Base-by-base conservation (phyloP, 2,329 filamentous ascomycete genomes). In the Dactylellina leptospora region DNA sequence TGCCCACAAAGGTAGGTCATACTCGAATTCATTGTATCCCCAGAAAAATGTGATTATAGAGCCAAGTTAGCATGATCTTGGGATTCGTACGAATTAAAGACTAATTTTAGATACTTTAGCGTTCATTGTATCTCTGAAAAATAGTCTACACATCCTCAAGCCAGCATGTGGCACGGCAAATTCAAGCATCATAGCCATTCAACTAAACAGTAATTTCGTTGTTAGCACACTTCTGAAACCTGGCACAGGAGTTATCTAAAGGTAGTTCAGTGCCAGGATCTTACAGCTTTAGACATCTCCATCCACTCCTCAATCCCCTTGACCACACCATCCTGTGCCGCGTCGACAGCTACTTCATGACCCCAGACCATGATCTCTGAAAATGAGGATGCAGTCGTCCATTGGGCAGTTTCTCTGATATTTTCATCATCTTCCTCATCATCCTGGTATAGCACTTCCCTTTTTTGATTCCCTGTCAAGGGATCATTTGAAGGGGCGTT, bases 331-430 rank as follows among this genome's bases (percentile, higher is more conserved):
- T 72, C 68, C n/a, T 72, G 68, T 10, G 45, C 44, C 5, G 28
- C 44, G 20, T 72, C 68, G 4, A 72, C 59, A n/a, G 27, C 27
- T 3, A 60, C 13, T 23, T 72, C 68, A 20, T 72, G 68, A 6
- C 68, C 68, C 68, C 68, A 72, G n/a, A 72, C 59, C 53, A 72
- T 64, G 16, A 72, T 64, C 4, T 72, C 68, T 11, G 27, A 47
- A 18, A 72, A 72, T 0, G 53, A 55, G 40, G 68, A 51, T 18
- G 27, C 33, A 44, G 68, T 60, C 3, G 40, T 45, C 68, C 68
- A 72, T 28, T 64, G 36, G 4, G 23, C 22, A 23, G 18, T 13
- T 36, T 64, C 59, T 55, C 54, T 48, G 9, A 54, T 53, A 13
- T 71, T 51, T 4, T 6, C 55, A 25, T 55, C 53, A 5, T 50